These are phyloP conservation scores for Mycena capillaripes DNA, from an alignment of 768 basidiomycete genomes.

Conservation along the genomic window DNA sequence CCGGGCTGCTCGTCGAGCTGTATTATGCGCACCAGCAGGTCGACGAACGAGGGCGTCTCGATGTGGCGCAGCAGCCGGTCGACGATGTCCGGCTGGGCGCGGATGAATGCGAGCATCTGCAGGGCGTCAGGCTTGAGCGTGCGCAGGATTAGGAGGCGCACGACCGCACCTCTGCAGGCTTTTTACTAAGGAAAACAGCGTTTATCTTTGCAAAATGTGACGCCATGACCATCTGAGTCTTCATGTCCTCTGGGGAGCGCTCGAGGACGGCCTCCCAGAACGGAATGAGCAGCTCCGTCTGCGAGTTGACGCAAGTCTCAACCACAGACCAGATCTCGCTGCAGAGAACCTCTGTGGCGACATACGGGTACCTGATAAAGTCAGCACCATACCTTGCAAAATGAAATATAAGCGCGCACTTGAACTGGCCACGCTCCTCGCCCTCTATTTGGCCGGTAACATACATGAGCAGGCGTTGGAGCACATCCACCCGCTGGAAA, in stretches of 20 bases:
- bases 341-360: conserved; percentile 95
- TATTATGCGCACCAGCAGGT: conserved; percentile 91
- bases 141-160: conserved; percentile 37
- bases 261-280: conserved; percentile 95
- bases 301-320: conserved; percentile 85
- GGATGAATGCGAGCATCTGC: conserved; percentile 95
- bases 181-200: conserved; percentile 88
- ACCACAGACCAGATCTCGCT: conserved; percentile 97
- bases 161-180: conserved; percentile 82
- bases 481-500: conserved; percentile 84
- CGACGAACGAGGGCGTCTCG: conserved; percentile 91
- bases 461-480: conserved; percentile 86
- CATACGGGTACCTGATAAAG: conserved; percentile 85
- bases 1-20: conserved; percentile 89
- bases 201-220: conserved; percentile 97
- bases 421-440: conserved; percentile 83
- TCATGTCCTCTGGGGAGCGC: conserved; percentile 87
- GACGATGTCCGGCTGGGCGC: conserved; percentile 84
- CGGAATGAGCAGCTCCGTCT: conserved; percentile 79
- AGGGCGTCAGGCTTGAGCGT: conserved; percentile 36
- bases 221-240: conserved; percentile 87
- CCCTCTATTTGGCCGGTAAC: conserved; percentile 90
- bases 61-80: conserved; percentile 88
- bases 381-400: not conserved
- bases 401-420: conserved; percentile 49